A percentile compares a stretch with the other conserved stretches of the same genome.
These are phyloP conservation scores for Fusarium veterinarium DNA, from an alignment of 2,329 filamentous ascomycete species.

Conservation along the genomic window DNA sequence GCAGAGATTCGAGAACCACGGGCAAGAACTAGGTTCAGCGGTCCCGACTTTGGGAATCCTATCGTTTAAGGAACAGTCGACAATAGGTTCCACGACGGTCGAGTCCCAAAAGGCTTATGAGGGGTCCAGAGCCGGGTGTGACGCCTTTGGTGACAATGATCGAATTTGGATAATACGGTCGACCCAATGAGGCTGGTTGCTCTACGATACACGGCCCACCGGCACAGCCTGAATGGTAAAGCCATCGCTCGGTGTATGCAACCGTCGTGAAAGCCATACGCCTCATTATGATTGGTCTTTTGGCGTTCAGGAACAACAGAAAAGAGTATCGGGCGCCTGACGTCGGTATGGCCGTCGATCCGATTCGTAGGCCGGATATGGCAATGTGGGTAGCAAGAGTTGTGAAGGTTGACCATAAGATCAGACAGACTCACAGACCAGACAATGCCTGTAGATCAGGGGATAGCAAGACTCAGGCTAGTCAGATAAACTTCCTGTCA, in stretches of 20 bases:
- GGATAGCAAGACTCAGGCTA: background rate
- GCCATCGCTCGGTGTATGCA: background rate
- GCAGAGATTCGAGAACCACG: background rate
- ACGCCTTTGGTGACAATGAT: slow-evolving; percentile 17
- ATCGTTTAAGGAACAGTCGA: background rate
- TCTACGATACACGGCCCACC: background rate
- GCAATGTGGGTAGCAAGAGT: slow-evolving; percentile 2
- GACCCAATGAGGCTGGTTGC: background rate
- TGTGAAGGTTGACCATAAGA: background rate
- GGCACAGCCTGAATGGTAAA: background rate
- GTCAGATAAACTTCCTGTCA: background rate
- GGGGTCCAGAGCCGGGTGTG: background rate
- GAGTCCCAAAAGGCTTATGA: background rate
- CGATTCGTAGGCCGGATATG: slow-evolving; percentile 18
- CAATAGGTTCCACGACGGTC: background rate
- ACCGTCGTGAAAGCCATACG: background rate
- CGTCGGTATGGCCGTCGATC: slow-evolving; percentile 9
- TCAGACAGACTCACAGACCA: background rate
- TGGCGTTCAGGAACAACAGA: slow-evolving; percentile 6
- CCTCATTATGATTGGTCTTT: background rate
- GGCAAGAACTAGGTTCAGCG: slow-evolving; percentile 1
- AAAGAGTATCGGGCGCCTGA: background rate
- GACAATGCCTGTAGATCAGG: background rate
- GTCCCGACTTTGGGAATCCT: background rate
- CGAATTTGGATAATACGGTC: background rate